These are phyloP conservation scores for Hamamelis virginiana DNA, from an alignment of 164 flowering plant genomes.

Conservation along the genomic window DNA sequence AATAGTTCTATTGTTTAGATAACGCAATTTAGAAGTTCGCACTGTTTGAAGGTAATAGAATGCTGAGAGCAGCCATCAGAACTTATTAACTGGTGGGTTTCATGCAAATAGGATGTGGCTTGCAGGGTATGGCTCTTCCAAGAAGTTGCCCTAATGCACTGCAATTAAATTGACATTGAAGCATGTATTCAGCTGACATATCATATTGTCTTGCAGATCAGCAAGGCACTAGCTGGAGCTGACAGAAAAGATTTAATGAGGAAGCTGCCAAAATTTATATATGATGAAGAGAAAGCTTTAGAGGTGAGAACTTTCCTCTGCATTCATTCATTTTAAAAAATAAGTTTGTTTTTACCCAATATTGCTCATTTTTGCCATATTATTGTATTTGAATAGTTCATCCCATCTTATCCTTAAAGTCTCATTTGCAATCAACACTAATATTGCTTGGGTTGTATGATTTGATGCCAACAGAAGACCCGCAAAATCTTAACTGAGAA, in stretches of 20 bases:
- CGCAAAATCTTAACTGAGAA: conserved; percentile 20
- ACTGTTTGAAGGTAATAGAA: too few species aligned
- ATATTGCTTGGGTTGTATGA: background rate
- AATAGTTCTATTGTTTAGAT: too few species aligned
- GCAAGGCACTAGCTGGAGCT: conserved; percentile 23
- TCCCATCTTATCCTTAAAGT: background rate
- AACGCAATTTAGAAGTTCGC: too few species aligned
- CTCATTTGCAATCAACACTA: background rate
- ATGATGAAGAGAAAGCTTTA: conserved; percentile 22
- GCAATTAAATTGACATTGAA: background rate
- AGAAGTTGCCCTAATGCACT: background rate
- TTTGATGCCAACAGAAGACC: conserved; percentile 16
- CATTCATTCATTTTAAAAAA: conserved; percentile 3
- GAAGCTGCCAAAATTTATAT: conserved; percentile 20
- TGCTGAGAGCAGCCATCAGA: too few species aligned
- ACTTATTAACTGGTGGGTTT: too few species aligned
- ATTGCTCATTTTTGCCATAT: too few species aligned
- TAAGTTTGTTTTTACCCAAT: background rate
- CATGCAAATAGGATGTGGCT: too few species aligned
- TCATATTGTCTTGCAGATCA: conserved; percentile 11
- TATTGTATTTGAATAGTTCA: background rate
- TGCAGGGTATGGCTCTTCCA: too few species aligned
- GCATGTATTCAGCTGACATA: background rate
- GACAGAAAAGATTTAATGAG: conserved; percentile 24
- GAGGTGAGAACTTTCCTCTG: conserved; percentile 10